Evolutionary conservation across 2,329 filamentous ascomycete genomes (phyloP).

Genomic region (Trichoderma gracile): DNA sequence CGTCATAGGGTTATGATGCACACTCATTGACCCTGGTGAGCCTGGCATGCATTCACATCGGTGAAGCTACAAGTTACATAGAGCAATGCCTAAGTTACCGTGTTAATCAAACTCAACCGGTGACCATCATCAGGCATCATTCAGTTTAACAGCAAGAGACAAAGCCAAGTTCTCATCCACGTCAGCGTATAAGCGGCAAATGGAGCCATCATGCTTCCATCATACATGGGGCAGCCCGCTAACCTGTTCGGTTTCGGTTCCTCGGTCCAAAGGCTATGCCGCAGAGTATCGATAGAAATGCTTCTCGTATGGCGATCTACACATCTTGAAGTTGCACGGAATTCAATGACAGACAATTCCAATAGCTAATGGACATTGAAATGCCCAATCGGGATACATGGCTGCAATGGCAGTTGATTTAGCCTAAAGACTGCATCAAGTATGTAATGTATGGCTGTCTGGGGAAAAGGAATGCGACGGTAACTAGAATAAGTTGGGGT

Average conservation of each 20-base stretch:
- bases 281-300: background rate
- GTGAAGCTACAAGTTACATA: too few species aligned
- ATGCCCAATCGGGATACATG: background rate
- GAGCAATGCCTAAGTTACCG: background rate
- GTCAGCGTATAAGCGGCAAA: background rate
- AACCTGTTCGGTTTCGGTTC: background rate
- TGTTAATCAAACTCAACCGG: background rate
- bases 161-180: background rate
- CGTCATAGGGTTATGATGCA: too few species aligned
- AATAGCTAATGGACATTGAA: background rate
- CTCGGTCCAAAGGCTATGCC: background rate
- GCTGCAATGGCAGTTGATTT: background rate
- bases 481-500: background rate
- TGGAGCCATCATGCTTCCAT: background rate
- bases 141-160: background rate
- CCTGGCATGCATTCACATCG: too few species aligned
- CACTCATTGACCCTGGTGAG: too few species aligned
- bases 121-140: background rate
- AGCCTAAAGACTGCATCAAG: background rate
- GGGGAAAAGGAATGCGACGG: conserved; percentile 18
- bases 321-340: background rate
- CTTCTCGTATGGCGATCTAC: background rate
- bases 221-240: background rate
- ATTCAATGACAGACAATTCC: background rate
- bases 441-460: background rate